Evolutionary conservation across 768 basidiomycete species (phyloP), one percentile per base, ranked within the genome.

Genomic region (Tulasnella sp.): DNA sequence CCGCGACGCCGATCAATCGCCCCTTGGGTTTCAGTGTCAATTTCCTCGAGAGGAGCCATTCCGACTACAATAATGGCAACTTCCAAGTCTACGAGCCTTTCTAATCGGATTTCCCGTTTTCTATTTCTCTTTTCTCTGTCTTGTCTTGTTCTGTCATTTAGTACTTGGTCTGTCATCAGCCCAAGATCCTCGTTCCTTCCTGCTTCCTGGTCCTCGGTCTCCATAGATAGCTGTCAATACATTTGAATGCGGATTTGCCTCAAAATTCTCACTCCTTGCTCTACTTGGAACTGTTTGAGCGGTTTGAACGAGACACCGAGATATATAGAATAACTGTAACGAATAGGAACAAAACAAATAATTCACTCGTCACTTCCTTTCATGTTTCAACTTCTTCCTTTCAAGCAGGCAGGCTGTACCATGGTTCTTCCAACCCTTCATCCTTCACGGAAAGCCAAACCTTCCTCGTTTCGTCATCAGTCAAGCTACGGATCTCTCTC

Each of bases 1-100:
- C 72, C 38, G 44, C 44, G 72, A 74, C 72, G 19, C 72, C 52
- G 6, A 3, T 77, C 56, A 36, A 38, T 38, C 75, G 42, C 38
- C 40, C 76, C 1, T 42, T 77, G 48, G 76, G 76, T 7, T 77
- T 77, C 19, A 62, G 76, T 19, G 76, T 77, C 56, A 52, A 77
- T 31, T 77, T 77, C 52, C 76, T 77, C 48, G 6, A 39, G 76
- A 77, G 76, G 56, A 62, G 36, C 56, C 62, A 39, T 38, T 16
- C 58, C 27, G 72, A n/a, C 72, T 39, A 39, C 44, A 5, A 21
- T 34, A 39, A 42, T 10, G 27, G n/a, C n/a, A 3, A n/a, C 21
- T 40, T 74, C 36, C 39, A 24, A 24, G 48, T 24, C 24, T 52
- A 52, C 19, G 48, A 74, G 72, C 19, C 72, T 74, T 40, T 74